phyloP scores from a whole-genome alignment of 2,329 filamentous ascomycete species.

The Biscogniauxia mediterranea region DNA sequence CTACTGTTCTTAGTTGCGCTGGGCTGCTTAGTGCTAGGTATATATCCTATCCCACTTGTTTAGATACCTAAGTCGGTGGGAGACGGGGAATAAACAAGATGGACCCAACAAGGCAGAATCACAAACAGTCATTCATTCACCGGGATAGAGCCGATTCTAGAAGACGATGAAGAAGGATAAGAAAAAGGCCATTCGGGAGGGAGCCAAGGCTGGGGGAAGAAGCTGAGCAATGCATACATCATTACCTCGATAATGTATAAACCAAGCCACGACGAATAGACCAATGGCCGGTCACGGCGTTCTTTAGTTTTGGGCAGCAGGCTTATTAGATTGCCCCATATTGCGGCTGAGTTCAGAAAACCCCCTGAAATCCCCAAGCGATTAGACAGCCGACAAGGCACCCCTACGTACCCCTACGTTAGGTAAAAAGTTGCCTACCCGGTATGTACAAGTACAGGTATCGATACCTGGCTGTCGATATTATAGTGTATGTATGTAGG shows the following conservation, averaged over 20 bases:
- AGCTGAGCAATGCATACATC: background rate
- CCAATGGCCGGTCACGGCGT: conserved; percentile 4
- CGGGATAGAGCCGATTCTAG: background rate
- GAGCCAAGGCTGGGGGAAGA: conserved; percentile 8
- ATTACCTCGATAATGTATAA: background rate
- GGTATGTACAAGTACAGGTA: no score
- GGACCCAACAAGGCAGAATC: no score
- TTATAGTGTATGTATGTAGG: no score
- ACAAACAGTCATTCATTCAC: no score
- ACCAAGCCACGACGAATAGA: conserved; percentile 4
- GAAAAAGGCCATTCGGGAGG: conserved; percentile 1
- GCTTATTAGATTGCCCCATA: conserved; percentile 19
- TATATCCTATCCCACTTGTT: no score
- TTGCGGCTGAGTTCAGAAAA: conserved; percentile 25
- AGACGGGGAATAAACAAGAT: no score
- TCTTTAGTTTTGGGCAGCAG: conserved; percentile 5
- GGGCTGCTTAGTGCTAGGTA: no score
- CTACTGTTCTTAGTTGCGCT: no score
- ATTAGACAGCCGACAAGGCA: background rate
- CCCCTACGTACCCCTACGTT: no score
- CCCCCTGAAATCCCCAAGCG: conserved; percentile 4
- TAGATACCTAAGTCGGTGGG: no score
- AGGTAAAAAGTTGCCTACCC: no score
- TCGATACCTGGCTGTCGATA: no score
- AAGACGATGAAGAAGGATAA: background rate